A percentile compares a stretch with the other conserved stretches of the same genome.
Conservation (phyloP, 1,284 basidiomycete genomes). For the Trichosporon ovoides region DNA sequence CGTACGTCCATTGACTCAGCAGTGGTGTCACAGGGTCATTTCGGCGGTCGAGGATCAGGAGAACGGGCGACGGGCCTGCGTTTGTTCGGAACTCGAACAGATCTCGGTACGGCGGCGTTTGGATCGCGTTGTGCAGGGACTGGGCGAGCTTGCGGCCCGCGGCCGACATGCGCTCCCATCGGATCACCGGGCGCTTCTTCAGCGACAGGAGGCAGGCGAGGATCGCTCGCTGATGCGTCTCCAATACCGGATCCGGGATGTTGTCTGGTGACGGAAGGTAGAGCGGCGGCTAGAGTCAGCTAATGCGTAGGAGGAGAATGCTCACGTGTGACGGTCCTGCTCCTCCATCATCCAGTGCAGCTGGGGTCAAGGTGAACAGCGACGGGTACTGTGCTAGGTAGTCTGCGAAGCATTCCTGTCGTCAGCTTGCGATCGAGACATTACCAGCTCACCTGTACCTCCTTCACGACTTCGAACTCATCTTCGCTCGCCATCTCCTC, state of each 20-base stretch:
- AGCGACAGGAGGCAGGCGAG: slow-evolving; percentile 82
- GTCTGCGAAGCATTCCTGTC: slow-evolving; percentile 90
- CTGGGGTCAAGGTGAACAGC: slow-evolving; percentile 81
- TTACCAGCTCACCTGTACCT: slow-evolving; percentile 75
- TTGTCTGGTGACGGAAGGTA: slow-evolving; percentile 57
- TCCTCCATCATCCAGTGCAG: slow-evolving; percentile 45
- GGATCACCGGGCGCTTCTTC: slow-evolving; percentile 87
- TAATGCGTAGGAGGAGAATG: neutral
- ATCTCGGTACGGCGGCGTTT: slow-evolving; percentile 49
- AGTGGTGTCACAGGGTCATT: slow-evolving; percentile 98
- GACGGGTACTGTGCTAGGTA: slow-evolving; percentile 80
- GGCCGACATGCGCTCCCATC: slow-evolving; percentile 88
- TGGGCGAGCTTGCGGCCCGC: slow-evolving; percentile 85
- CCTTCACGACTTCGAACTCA: slow-evolving; percentile 91
- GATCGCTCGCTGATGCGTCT: slow-evolving; percentile 76
- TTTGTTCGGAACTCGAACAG: slow-evolving; percentile 55
- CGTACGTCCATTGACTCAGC: slow-evolving; percentile 99
- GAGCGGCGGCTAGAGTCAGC: slow-evolving; percentile 38
- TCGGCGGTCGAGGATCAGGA: slow-evolving; percentile 67
- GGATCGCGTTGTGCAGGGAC: slow-evolving; percentile 61
- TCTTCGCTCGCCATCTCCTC: slow-evolving; percentile 92
- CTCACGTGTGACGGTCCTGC: slow-evolving; percentile 47
- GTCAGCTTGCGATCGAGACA: slow-evolving; percentile 5
- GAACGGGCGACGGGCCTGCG: slow-evolving; percentile 53
- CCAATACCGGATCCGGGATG: slow-evolving; percentile 60